These are phyloP conservation scores for Leptographium galeiforme DNA, from an alignment of 2,329 filamentous ascomycete genomes.

Conservation along the genomic window DNA sequence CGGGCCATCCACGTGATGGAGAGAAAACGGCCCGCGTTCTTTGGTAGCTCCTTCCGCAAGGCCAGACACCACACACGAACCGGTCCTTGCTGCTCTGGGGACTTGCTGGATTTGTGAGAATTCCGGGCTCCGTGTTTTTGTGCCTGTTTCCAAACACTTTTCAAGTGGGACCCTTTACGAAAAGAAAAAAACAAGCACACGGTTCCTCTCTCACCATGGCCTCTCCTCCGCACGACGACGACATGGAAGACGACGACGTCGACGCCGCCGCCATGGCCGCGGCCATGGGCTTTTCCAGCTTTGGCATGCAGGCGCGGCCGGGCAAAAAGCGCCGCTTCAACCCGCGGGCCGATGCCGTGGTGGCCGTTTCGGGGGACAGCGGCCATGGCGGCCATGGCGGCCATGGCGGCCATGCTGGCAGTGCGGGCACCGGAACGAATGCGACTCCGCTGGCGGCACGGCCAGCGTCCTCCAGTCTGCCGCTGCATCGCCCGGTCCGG, in stretches of 20 bases:
- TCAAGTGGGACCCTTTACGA: no score
- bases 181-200: no score
- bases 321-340: slow-evolving; percentile 58
- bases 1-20: no score
- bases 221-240: neutral
- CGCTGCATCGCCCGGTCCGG: slow-evolving; percentile 7
- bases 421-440: neutral
- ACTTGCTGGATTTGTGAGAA: no score
- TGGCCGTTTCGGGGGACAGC: slow-evolving; percentile 12
- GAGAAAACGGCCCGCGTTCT: no score
- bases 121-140: no score
- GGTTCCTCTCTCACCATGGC: neutral
- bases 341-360: slow-evolving; percentile 35
- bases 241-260: slow-evolving; percentile 8
- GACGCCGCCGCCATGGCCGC: slow-evolving; percentile 46
- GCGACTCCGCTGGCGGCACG: neutral
- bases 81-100: no score
- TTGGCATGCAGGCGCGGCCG: slow-evolving; percentile 40
- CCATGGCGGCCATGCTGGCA: no score
- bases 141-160: no score
- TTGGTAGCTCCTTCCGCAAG: no score
- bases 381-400: slow-evolving; percentile 7
- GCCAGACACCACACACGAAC: no score
- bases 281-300: slow-evolving; percentile 61
- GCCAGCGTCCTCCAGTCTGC: neutral